A percentile compares a stretch with the other conserved stretches of the same genome.
These are phyloP conservation scores for Starmerella bacillaris DNA, from an alignment of 805 yeast species.

Conservation along the genomic window DNA sequence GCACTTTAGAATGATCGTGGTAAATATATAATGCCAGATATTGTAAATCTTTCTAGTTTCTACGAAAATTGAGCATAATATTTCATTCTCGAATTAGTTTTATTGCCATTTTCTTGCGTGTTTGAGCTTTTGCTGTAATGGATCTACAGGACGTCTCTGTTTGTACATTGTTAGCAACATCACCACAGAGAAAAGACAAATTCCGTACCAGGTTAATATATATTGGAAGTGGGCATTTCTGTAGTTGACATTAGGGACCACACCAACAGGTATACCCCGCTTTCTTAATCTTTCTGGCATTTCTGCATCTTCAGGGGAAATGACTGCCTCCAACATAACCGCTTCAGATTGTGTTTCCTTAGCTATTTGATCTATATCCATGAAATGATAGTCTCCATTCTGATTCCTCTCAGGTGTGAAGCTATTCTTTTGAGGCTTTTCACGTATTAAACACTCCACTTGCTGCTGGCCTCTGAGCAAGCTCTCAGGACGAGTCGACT, in stretches of 20 bases:
- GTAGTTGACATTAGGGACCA: constrained; percentile 59
- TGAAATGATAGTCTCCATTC: constrained; percentile 52
- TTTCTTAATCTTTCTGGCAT: constrained; percentile 37
- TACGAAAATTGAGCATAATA: too few relatives aligned
- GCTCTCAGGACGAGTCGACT: constrained; percentile 45
- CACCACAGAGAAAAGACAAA: constrained; percentile 53
- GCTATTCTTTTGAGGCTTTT: constrained; percentile 42
- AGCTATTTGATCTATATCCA: constrained; percentile 73
- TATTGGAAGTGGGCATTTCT: constrained; percentile 85
- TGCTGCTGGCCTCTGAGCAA: constrained; percentile 56
- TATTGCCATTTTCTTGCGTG: constrained; percentile 20
- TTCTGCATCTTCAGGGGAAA: constrained; percentile 34
- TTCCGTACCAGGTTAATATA: constrained; percentile 86
- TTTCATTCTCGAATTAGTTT: too few relatives aligned
- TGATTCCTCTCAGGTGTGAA: constrained; percentile 57
- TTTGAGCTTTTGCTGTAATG: constrained; percentile 15
- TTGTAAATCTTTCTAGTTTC: too few relatives aligned
- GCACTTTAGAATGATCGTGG: too few relatives aligned
- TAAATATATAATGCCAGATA: too few relatives aligned
- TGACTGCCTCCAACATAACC: constrained; percentile 56
- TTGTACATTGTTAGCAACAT: constrained; percentile 39
- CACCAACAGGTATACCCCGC: constrained; percentile 84
- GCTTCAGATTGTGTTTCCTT: constrained; percentile 47
- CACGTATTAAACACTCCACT: constrained; percentile 55
- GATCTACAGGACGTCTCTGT: constrained; percentile 22